Conservation (phyloP, 352 stramenopile species). For the Globisporangium alternatum region DNA sequence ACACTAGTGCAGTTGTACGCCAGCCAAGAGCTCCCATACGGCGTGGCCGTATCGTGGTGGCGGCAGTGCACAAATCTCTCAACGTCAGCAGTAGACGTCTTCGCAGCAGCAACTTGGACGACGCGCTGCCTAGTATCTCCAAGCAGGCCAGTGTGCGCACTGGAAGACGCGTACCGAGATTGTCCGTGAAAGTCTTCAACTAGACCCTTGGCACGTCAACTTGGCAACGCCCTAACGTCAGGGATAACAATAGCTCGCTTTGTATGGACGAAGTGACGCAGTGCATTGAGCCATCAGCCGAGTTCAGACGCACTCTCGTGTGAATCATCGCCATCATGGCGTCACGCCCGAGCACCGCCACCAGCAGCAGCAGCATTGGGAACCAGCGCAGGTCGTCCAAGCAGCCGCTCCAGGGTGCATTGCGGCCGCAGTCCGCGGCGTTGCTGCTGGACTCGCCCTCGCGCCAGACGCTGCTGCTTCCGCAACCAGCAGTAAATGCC, state of each 20-base stretch:
- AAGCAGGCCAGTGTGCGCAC: no score
- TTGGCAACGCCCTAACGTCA: no score
- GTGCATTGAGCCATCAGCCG: background rate
- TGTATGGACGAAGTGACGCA: background rate
- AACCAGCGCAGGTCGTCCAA: slow-evolving; percentile 6
- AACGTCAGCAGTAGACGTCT: no score
- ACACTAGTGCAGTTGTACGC: no score
- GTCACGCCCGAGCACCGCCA: slow-evolving; percentile 8
- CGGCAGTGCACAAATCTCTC: no score
- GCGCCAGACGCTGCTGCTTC: background rate
- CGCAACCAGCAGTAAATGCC: background rate
- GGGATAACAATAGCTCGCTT: background rate
- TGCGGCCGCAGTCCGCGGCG: slow-evolving; percentile 40
- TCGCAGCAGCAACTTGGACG: no score
- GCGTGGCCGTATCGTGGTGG: no score
- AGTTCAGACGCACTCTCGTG: background rate
- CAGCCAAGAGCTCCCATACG: no score
- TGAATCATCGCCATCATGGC: slow-evolving; percentile 4
- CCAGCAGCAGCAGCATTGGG: background rate
- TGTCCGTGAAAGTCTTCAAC: no score
- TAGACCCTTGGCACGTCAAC: no score
- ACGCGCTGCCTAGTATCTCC: no score
- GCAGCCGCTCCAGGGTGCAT: slow-evolving; percentile 27
- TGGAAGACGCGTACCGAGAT: no score
- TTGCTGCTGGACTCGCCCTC: slow-evolving; percentile 22